Evolutionary conservation across 495 filamentous ascomycete genomes (phyloP).

Genomic region (Chaetomium tenue): DNA sequence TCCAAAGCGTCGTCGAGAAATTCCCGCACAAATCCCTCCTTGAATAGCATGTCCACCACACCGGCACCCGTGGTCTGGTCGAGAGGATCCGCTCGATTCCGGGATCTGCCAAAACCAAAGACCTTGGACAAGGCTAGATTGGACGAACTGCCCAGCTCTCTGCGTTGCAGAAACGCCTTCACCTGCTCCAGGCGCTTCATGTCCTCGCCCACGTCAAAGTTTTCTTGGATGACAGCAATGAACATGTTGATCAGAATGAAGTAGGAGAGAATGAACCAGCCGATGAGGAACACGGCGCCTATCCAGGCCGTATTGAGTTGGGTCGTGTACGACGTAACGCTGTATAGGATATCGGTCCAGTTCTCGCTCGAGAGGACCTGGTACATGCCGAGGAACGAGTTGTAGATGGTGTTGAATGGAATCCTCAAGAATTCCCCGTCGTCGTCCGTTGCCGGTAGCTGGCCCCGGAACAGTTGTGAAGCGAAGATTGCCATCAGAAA

Average conservation of each 20-base stretch:
- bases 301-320: slow-evolving; percentile 78
- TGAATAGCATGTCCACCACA: slow-evolving; percentile 90
- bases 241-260: slow-evolving; percentile 99
- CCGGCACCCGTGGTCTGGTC: slow-evolving; percentile 84
- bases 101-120: slow-evolving; percentile 70
- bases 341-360: slow-evolving; percentile 88
- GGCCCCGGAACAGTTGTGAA: slow-evolving; percentile 85
- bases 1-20: slow-evolving; percentile 77
- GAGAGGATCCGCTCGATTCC: slow-evolving; percentile 71
- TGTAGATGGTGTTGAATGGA: slow-evolving; percentile 87
- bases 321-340: slow-evolving; percentile 65
- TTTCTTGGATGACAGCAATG: slow-evolving; percentile 99
- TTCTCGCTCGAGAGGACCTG: slow-evolving; percentile 96
- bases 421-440: slow-evolving; percentile 58
- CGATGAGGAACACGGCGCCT: slow-evolving; percentile 83
- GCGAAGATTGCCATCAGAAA: slow-evolving; percentile 93
- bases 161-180: slow-evolving; percentile 86
- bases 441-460: slow-evolving; percentile 63
- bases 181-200: slow-evolving; percentile 97
- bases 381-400: slow-evolving; percentile 97
- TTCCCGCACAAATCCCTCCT: slow-evolving; percentile 89
- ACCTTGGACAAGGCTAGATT: slow-evolving; percentile 87
- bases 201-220: slow-evolving; percentile 99
- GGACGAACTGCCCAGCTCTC: slow-evolving; percentile 68
- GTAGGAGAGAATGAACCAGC: slow-evolving; percentile 93